Evolutionary conservation across 2,329 filamentous ascomycete genomes (phyloP), one percentile per base, ranked within the genome.

Genomic region (Ophiostoma fasciatum): DNA sequence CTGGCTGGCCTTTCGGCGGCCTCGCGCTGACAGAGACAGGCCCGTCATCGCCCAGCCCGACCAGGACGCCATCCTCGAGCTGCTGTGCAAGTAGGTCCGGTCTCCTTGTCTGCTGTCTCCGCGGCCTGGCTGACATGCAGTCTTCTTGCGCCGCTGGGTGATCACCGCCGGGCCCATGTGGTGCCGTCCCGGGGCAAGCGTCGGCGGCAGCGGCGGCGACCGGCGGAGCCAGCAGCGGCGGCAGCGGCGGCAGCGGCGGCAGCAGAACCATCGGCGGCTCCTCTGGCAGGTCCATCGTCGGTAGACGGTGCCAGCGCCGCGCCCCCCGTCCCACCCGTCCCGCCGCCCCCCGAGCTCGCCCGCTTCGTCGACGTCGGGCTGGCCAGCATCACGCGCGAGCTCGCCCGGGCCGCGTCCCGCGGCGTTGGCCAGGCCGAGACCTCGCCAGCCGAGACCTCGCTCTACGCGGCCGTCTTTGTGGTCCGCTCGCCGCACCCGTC

Each of bases 31-130:
- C n/a, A n/a, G n/a, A n/a, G n/a, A n/a, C 33, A 83, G 78, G 76
- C 78, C 78, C 7, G 53, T 63, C 28, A 63, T 80, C 29, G 59
- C 62, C 2, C 49, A 57, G 14, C 59, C 71, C 33, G 63, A 80
- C 35, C 74, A 81, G 52, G 66, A 76, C 35, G 62, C 64, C 4
- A 76, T 82, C 26, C 50, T 82, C 9, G 74, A 81, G 43, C 59
- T 83, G 33, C 60, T 82, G 5, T 79, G 71, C 67, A 68, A 62
- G 78, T 81, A 63, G 47, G 59, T 46, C 4, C 5, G 18, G 5
- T 7, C 15, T 17, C 33, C 9, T 20, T 4, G 6, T 9, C 5
- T 15, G 10, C 11, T n/a, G n/a, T n/a, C n/a, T n/a, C n/a, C n/a
- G n/a, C n/a, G n/a, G n/a, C n/a, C n/a, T n/a, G n/a, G n/a, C n/a